phyloP scores from a whole-genome alignment of 2,329 filamentous ascomycete genomes.

The Penicillium sp. region DNA sequence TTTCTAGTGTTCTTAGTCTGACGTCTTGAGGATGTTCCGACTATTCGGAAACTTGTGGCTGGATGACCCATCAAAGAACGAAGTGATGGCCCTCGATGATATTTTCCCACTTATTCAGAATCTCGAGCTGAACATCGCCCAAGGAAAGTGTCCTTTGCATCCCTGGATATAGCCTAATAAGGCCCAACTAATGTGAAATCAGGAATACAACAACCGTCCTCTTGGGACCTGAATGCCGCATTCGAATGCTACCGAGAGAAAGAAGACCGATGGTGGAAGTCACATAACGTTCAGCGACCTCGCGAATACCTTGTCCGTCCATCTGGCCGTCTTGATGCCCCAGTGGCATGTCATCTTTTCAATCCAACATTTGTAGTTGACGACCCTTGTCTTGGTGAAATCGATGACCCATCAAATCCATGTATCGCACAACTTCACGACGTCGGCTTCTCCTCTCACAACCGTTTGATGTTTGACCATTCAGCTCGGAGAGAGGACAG shows the following conservation, averaged over 20 bases:
- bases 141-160: neutral
- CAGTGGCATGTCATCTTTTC: constrained; percentile 1
- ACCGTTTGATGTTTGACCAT: constrained; percentile 1
- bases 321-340: neutral
- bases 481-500: constrained; percentile 2
- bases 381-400: neutral
- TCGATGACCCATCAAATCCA: neutral
- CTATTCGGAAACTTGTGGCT: constrained; percentile 1
- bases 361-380: constrained; percentile 1
- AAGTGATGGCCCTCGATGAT: neutral
- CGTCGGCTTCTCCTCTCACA: neutral
- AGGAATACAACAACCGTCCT: neutral
- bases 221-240: neutral
- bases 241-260: neutral
- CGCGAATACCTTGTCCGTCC: neutral
- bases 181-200: neutral
- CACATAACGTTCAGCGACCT: neutral
- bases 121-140: neutral
- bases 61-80: neutral
- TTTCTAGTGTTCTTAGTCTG: neutral
- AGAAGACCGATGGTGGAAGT: neutral
- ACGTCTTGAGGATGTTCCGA: neutral
- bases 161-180: neutral
- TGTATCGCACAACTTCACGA: constrained; percentile 1
- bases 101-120: neutral